Evolutionary conservation across 163 green algal genomes (phyloP).

Genomic region (Prototheca wickerhamii): DNA sequence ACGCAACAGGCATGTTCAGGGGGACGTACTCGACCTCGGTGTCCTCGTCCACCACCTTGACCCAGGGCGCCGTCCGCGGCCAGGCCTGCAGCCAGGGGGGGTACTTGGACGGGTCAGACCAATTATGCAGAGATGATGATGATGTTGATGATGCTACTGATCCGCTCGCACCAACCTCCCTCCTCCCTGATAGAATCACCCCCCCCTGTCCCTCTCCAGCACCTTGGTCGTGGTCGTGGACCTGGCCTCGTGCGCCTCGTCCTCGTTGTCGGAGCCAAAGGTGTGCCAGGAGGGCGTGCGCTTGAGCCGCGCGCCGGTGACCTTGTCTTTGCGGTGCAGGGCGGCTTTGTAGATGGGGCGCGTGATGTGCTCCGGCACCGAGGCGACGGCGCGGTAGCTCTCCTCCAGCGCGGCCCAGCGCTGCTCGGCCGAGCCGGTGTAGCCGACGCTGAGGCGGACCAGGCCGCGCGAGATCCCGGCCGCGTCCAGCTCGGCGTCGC

Average conservation of each 20-base stretch:
- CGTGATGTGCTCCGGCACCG: background rate
- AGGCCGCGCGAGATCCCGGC: slow-evolving; percentile 50
- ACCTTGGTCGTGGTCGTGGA: no score
- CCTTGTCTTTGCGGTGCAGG: background rate
- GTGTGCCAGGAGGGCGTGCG: slow-evolving; percentile 16
- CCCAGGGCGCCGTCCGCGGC: slow-evolving; percentile 1
- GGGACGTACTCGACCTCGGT: slow-evolving; percentile 5
- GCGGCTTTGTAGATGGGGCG: background rate
- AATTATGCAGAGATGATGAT: no score
- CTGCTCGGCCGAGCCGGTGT: slow-evolving; percentile 55
- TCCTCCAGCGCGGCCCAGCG: slow-evolving; percentile 49
- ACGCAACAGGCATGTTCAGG: background rate
- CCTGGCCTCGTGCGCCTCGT: background rate
- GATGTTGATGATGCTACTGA: no score
- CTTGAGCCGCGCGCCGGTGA: slow-evolving; percentile 5
- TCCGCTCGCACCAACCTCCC: no score
- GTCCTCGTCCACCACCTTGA: background rate
- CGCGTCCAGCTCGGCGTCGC: slow-evolving; percentile 19
- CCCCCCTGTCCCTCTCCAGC: no score
- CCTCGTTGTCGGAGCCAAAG: slow-evolving; percentile 8
- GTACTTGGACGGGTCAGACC: no score
- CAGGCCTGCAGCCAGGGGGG: no score
- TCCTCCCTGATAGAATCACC: no score
- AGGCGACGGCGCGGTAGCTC: slow-evolving; percentile 21
- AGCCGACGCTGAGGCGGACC: slow-evolving; percentile 52